Conservation (phyloP, 139 green algal species). For the Microglena sp. region DNA sequence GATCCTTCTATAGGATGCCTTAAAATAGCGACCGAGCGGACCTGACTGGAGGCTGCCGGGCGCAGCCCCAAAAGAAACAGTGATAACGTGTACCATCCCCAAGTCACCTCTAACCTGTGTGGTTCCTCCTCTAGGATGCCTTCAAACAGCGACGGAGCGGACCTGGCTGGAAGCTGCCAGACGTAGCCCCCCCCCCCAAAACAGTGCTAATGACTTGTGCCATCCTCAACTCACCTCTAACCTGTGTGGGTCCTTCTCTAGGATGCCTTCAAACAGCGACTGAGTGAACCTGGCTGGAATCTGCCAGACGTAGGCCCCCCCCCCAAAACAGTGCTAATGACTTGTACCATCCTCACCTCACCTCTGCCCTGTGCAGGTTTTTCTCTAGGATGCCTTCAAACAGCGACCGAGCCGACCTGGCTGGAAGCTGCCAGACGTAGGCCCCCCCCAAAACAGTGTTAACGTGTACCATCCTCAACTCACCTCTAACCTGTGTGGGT, state of each 20-base stretch:
- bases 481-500: slow-evolving; percentile 77
- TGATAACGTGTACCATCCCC: too few species aligned
- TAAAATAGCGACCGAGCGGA: not conserved
- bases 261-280: slow-evolving; percentile 75
- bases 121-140: not conserved
- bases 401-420: slow-evolving; percentile 14
- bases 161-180: slow-evolving; percentile 50
- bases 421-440: too few species aligned
- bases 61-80: too few species aligned
- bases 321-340: too few species aligned
- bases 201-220: too few species aligned
- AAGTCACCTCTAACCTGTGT: not conserved
- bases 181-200: too few species aligned
- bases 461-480: too few species aligned
- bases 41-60: too few species aligned
- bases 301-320: too few species aligned
- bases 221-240: slow-evolving; percentile 57
- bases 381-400: not conserved
- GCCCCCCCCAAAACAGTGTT: too few species aligned
- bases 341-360: too few species aligned
- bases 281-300: slow-evolving; percentile 35
- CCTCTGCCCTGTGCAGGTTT: slow-evolving; percentile 40
- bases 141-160: not conserved
- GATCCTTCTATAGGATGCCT: not conserved
- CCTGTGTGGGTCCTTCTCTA: slow-evolving; percentile 63